Conservation (phyloP, 371 early-diverging fungal species). For the Mucor irregularis region DNA sequence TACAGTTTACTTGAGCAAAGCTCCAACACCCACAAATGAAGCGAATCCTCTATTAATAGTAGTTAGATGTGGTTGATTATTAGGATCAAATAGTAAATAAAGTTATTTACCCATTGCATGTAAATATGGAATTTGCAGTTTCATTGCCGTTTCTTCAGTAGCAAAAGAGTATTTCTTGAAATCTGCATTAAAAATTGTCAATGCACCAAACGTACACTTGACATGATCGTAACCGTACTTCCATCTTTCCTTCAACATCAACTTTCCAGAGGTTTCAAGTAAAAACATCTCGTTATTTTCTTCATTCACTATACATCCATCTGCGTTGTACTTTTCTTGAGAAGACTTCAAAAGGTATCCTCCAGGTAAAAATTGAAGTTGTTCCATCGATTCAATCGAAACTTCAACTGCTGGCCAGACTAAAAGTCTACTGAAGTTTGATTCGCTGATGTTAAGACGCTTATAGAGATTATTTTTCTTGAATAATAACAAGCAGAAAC, state of each 20-base stretch:
- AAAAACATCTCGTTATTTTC: constrained; percentile 3
- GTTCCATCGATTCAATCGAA: constrained; percentile 9
- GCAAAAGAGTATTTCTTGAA: constrained; percentile 8
- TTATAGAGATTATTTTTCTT: constrained; percentile 1
- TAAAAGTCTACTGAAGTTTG: constrained; percentile 9
- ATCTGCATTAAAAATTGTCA: constrained; percentile 6
- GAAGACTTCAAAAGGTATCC: constrained; percentile 10
- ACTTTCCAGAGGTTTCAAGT: constrained; percentile 4
- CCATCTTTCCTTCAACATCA: constrained; percentile 3
- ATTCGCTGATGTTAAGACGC: constrained; percentile 6
- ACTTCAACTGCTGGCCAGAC: constrained; percentile 15
- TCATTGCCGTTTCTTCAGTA: background rate
- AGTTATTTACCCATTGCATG: constrained; percentile 17
- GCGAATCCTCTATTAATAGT: constrained; percentile 3
- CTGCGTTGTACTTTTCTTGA: constrained; percentile 13
- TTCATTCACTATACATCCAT: constrained; percentile 9
- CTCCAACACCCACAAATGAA: constrained; percentile 19
- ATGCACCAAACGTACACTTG: constrained; percentile 10
- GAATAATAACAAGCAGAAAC: constrained; percentile 6
- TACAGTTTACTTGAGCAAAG: constrained; percentile 14
- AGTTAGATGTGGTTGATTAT: background rate
- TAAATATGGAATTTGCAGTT: constrained; percentile 3
- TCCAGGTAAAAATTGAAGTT: constrained; percentile 6
- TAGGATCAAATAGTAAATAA: constrained; percentile 8
- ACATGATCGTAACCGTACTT: constrained; percentile 15